Percentiles rank a stretch among this genome's conserved stretches.
Evolutionary conservation across 345 rosid genomes (phyloP).

Genomic region (Eucalyptus lansdowneana): DNA sequence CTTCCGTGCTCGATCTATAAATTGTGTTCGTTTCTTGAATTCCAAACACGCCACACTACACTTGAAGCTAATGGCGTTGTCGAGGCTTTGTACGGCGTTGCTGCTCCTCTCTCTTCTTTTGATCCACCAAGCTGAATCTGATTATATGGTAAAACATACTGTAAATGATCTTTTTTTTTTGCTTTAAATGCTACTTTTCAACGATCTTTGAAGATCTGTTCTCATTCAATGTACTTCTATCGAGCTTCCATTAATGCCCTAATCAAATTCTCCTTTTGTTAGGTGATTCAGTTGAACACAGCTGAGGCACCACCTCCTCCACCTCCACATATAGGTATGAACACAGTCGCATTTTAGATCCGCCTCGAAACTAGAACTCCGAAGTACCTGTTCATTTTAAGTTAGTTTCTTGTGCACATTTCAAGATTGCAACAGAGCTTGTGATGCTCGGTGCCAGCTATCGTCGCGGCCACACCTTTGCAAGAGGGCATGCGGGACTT

Average conservation of each 20-base stretch:
- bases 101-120: not conserved
- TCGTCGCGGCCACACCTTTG: conserved; percentile 49
- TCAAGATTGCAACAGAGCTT: not conserved
- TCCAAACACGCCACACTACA: not conserved
- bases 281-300: not conserved
- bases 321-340: not conserved
- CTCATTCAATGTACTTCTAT: not conserved
- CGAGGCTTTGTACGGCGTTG: not conserved
- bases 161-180: not conserved
- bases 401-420: not conserved
- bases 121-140: not conserved
- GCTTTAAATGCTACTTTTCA: not conserved
- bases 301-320: not conserved
- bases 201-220: not conserved
- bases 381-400: not conserved
- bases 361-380: not conserved
- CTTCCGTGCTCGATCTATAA: not conserved
- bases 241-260: not conserved
- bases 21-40: not conserved
- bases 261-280: not conserved
- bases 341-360: not conserved
- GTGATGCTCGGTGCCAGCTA: not conserved
- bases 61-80: not conserved
- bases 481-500: conserved; percentile 66
- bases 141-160: not conserved